A percentile compares a stretch with the other conserved stretches of the same genome.
These are phyloP conservation scores for Rhinocladiella mackenziei DNA, from an alignment of 2,329 filamentous ascomycete species.

Conservation along the genomic window DNA sequence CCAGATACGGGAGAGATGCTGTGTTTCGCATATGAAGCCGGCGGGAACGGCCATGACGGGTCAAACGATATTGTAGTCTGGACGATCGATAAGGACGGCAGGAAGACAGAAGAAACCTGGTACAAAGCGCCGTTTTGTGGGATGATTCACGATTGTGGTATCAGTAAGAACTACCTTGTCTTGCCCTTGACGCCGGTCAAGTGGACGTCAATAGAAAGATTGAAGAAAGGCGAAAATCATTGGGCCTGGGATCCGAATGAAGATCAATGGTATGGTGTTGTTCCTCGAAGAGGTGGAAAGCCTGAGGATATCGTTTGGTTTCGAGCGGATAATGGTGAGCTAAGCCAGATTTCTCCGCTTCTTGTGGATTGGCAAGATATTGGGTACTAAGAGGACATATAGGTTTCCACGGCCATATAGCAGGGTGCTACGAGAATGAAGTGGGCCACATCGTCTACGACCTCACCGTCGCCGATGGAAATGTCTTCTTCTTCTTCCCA, in stretches of 20 bases:
- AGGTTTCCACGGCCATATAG: slow-evolving; percentile 47
- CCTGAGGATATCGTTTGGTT: slow-evolving; percentile 47
- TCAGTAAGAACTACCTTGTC: slow-evolving; percentile 48
- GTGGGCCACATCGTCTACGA: slow-evolving; percentile 46
- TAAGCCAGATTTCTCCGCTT: no score
- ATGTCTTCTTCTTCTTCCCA: slow-evolving; percentile 37
- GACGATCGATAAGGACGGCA: slow-evolving; percentile 44
- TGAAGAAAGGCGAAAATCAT: slow-evolving; percentile 48
- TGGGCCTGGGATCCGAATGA: slow-evolving; percentile 52
- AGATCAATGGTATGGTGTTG: slow-evolving; percentile 54
- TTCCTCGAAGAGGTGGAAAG: slow-evolving; percentile 49
- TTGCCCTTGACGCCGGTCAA: slow-evolving; percentile 49
- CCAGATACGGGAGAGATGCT: slow-evolving; percentile 51
- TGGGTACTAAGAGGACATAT: not conserved
- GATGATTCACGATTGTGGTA: slow-evolving; percentile 52
- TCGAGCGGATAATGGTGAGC: slow-evolving; percentile 33
- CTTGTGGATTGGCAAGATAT: no score
- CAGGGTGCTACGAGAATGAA: slow-evolving; percentile 48
- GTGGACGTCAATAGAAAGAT: slow-evolving; percentile 39
- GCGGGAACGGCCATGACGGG: slow-evolving; percentile 39
- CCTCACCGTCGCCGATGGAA: slow-evolving; percentile 31
- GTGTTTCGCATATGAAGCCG: slow-evolving; percentile 50
- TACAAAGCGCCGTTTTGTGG: slow-evolving; percentile 51
- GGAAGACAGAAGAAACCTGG: slow-evolving; percentile 47
- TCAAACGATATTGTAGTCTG: slow-evolving; percentile 45